Evolutionary conservation across 2,329 filamentous ascomycete species (phyloP).

Genomic region (Colletotrichum lupini): DNA sequence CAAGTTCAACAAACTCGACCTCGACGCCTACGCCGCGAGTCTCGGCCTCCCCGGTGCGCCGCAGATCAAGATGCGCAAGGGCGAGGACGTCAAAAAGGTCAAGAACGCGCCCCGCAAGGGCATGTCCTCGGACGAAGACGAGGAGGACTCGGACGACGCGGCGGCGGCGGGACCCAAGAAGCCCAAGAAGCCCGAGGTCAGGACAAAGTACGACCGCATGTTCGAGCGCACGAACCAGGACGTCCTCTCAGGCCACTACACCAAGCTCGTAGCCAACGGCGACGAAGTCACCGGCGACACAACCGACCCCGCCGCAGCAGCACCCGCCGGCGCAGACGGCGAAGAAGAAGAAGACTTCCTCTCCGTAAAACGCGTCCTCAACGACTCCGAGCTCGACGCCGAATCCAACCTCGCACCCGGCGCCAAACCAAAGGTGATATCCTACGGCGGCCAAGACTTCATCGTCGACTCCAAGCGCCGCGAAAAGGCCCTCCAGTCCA

Average conservation of each 20-base stretch:
- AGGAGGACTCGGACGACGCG: conserved; percentile 67
- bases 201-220: conserved; percentile 98
- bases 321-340: conserved; percentile 54
- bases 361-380: conserved; percentile 87
- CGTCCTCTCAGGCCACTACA: conserved; percentile 92
- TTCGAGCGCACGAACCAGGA: conserved; percentile 97
- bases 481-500: conserved; percentile 93
- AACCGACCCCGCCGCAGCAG: conserved; percentile 44
- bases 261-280: conserved; percentile 79
- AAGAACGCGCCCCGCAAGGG: conserved; percentile 85
- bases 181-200: conserved; percentile 77
- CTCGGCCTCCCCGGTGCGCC: conserved; percentile 91
- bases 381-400: conserved; percentile 72
- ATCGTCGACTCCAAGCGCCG: conserved; percentile 94
- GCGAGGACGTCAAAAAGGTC: conserved; percentile 84
- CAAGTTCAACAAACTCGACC: conserved; percentile 81
- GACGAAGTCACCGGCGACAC: conserved; percentile 43
- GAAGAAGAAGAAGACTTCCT: conserved; percentile 86
- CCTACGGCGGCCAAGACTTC: conserved; percentile 77
- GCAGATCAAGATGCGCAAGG: conserved; percentile 92
- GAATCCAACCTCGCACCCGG: conserved; percentile 54
- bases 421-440: conserved; percentile 67
- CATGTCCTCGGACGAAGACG: conserved; percentile 61
- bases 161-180: conserved; percentile 59
- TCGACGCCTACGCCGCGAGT: conserved; percentile 88